Percentiles rank a stretch among this genome's conserved stretches.
Conservation (phyloP, 257 asterid genomes). For the Vinca minor region DNA sequence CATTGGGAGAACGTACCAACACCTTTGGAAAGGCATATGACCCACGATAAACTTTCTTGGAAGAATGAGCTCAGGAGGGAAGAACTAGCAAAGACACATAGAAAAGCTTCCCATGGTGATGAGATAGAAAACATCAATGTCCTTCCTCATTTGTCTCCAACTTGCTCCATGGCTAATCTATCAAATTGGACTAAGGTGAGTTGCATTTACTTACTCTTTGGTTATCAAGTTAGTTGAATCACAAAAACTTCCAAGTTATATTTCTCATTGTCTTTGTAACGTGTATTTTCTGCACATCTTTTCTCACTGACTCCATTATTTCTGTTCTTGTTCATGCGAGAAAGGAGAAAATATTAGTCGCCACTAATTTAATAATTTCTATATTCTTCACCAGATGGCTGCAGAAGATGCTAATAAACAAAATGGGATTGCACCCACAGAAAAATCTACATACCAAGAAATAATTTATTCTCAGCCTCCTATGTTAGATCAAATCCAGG, state of each 20-base stretch:
- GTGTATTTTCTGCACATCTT: no score
- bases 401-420: slow-evolving; percentile 35
- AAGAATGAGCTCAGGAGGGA: slow-evolving; percentile 45
- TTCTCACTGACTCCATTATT: no score
- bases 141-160: slow-evolving; percentile 38
- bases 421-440: slow-evolving; percentile 29
- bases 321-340: background rate
- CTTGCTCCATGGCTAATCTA: slow-evolving; percentile 31
- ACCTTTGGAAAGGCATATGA: slow-evolving; percentile 36
- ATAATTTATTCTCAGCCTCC: slow-evolving; percentile 30
- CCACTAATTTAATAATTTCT: no score
- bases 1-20: slow-evolving; percentile 61
- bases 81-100: slow-evolving; percentile 34
- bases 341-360: no score
- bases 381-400: slow-evolving; percentile 31
- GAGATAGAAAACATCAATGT: slow-evolving; percentile 41
- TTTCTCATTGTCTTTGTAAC: no score
- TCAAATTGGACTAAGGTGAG: slow-evolving; percentile 27
- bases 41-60: slow-evolving; percentile 48
- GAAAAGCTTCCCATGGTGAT: slow-evolving; percentile 12
- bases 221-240: no score
- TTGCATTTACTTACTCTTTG: background rate
- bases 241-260: no score
- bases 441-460: slow-evolving; percentile 30
- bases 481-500: slow-evolving; percentile 47